These are phyloP conservation scores for Toxoplasma gondii DNA, from an alignment of 169 alveolate species.

Conservation along the genomic window DNA sequence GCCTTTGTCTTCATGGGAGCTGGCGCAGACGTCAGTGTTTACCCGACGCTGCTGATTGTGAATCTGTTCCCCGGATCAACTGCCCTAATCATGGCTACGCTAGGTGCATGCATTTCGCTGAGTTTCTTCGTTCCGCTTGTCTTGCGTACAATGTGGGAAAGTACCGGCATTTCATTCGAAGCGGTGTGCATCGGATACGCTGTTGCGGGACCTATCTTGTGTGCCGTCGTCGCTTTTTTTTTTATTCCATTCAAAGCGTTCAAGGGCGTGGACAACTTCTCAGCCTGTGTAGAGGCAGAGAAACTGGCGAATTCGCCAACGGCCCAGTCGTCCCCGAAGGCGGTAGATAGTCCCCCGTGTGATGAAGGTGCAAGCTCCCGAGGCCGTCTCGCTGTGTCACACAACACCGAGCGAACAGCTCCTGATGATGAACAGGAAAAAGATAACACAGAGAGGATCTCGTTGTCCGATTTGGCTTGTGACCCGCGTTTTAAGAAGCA, in stretches of 20 bases:
- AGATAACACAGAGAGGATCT: neutral
- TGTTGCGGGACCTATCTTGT: constrained; percentile 43
- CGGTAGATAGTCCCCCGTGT: neutral
- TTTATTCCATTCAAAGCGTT: constrained; percentile 45
- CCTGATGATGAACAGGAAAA: neutral
- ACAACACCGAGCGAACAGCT: no score
- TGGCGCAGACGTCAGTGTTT: constrained; percentile 31
- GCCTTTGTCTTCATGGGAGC: constrained; percentile 48
- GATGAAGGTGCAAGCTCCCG: no score
- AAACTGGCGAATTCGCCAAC: neutral
- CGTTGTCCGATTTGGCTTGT: neutral
- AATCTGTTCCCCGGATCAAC: constrained; percentile 29
- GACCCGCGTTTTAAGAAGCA: constrained; percentile 31
- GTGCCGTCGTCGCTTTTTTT: neutral
- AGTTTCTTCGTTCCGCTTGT: constrained; percentile 38
- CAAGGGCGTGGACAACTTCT: constrained; percentile 47
- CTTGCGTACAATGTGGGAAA: constrained; percentile 10
- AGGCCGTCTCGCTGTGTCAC: no score
- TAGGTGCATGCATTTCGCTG: constrained; percentile 23
- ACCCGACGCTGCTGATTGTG: constrained; percentile 17
- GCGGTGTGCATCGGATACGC: constrained; percentile 40
- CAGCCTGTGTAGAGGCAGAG: constrained; percentile 9
- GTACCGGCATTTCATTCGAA: constrained; percentile 10
- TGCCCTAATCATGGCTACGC: neutral
- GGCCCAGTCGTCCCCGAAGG: neutral